Evolutionary conservation across 768 basidiomycete genomes (phyloP).

Genomic region (Tricholomella constricta): DNA sequence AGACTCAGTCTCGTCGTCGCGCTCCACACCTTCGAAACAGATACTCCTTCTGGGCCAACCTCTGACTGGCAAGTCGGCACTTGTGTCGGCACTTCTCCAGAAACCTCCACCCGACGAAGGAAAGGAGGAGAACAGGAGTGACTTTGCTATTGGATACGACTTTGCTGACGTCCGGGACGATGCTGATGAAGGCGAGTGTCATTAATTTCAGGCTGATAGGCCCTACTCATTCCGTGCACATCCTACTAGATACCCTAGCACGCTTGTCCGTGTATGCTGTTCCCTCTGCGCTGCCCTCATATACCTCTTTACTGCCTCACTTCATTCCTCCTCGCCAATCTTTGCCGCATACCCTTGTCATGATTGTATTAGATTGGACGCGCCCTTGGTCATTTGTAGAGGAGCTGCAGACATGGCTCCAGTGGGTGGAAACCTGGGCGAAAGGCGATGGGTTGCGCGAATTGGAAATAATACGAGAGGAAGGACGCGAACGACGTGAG

Average conservation of each 20-base stretch:
- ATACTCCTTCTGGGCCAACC: slow-evolving; percentile 83
- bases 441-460: slow-evolving; percentile 71
- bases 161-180: slow-evolving; percentile 91
- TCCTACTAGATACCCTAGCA: slow-evolving; percentile 73
- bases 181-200: slow-evolving; percentile 82
- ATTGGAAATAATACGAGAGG: slow-evolving; percentile 73
- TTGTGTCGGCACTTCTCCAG: slow-evolving; percentile 72
- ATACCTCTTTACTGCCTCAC: slow-evolving; percentile 72
- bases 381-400: slow-evolving; percentile 89
- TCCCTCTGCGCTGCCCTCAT: slow-evolving; percentile 73
- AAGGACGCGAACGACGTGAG: slow-evolving; percentile 82
- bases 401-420: slow-evolving; percentile 82
- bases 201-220: not conserved
- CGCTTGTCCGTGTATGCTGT: slow-evolving; percentile 91
- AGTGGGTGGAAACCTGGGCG: slow-evolving; percentile 83
- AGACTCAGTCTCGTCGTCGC: slow-evolving; percentile 79
- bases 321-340: slow-evolving; percentile 73
- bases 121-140: slow-evolving; percentile 60
- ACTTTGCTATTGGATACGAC: slow-evolving; percentile 91
- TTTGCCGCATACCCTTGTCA: slow-evolving; percentile 70
- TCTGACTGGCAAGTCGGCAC: slow-evolving; percentile 73
- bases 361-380: slow-evolving; percentile 95
- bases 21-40: slow-evolving; percentile 85
- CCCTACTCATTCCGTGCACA: slow-evolving; percentile 2
- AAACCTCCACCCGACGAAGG: slow-evolving; percentile 58